Conservation (phyloP, 2,329 filamentous ascomycete species). For the Lachnellula occidentalis region DNA sequence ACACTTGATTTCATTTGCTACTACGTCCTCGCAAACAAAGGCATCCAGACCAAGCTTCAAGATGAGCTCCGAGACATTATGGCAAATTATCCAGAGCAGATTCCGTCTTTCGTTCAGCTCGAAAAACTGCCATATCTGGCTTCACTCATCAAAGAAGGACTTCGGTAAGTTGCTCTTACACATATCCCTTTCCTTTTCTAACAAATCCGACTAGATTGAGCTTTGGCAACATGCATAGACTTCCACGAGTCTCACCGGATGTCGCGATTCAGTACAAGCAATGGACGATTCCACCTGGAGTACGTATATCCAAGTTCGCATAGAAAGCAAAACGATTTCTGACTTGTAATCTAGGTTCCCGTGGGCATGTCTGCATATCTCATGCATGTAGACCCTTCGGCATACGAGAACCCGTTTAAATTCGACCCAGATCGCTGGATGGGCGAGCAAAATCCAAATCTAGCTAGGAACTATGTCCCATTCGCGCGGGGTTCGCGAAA, state of each 20-base stretch:
- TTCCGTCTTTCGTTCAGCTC: slow-evolving; percentile 9
- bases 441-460: not conserved
- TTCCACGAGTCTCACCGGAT: slow-evolving; percentile 1
- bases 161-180: slow-evolving; percentile 13
- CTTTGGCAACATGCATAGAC: slow-evolving; percentile 1
- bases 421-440: slow-evolving; percentile 4
- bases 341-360: not conserved
- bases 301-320: not conserved
- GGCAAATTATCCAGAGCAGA: slow-evolving; percentile 2
- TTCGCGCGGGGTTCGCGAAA: slow-evolving; percentile 1
- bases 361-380: slow-evolving; percentile 6
- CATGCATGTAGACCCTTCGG: not conserved
- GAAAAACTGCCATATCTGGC: slow-evolving; percentile 26
- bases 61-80: slow-evolving; percentile 29
- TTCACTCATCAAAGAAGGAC: slow-evolving; percentile 29
- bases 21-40: slow-evolving; percentile 31
- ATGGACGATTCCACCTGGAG: slow-evolving; percentile 1
- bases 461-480: not conserved
- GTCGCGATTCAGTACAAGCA: slow-evolving; percentile 3
- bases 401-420: not conserved
- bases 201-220: not conserved
- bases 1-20: slow-evolving; percentile 31
- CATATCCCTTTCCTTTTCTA: not conserved
- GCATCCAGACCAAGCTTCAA: slow-evolving; percentile 24
- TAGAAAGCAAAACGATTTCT: not conserved